Evolutionary conservation across 2,329 filamentous ascomycete genomes (phyloP).

Genomic region (Tetracladium maxilliforme): DNA sequence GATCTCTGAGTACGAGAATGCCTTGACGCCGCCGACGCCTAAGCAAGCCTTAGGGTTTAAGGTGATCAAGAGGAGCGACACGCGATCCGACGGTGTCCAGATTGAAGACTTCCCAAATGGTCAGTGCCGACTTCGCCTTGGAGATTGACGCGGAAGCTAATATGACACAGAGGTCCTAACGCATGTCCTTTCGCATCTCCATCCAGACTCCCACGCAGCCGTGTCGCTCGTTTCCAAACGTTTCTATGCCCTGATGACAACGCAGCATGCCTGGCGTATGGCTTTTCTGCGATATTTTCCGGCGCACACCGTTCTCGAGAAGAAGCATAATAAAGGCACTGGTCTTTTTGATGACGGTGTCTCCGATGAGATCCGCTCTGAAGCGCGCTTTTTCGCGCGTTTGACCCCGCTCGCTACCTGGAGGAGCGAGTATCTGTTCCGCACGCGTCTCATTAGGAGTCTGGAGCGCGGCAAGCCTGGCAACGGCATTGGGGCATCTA

Average conservation of each 20-base stretch:
- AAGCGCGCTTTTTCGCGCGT: slow-evolving; percentile 67
- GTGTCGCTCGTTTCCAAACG: slow-evolving; percentile 78
- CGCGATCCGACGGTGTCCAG: slow-evolving; percentile 8
- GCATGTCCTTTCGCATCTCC: slow-evolving; percentile 79
- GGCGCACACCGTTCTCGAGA: slow-evolving; percentile 44
- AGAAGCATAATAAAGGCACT: slow-evolving; percentile 15
- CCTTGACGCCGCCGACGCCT: slow-evolving; percentile 28
- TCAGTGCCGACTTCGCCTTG: slow-evolving; percentile 22
- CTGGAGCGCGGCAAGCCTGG: slow-evolving; percentile 69
- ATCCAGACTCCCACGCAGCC: slow-evolving; percentile 67
- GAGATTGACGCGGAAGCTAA: slow-evolving; percentile 11
- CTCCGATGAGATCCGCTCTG: slow-evolving; percentile 45
- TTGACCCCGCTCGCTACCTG: slow-evolving; percentile 78
- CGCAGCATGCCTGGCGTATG: slow-evolving; percentile 84
- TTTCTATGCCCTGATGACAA: slow-evolving; percentile 77
- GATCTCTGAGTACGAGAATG: slow-evolving; percentile 47
- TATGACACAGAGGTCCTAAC: slow-evolving; percentile 65
- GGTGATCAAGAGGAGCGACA: slow-evolving; percentile 29
- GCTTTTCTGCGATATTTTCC: slow-evolving; percentile 88
- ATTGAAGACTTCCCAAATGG: slow-evolving; percentile 63
- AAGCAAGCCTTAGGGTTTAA: slow-evolving; percentile 36
- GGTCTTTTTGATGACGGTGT: slow-evolving; percentile 27
- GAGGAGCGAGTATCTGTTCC: slow-evolving; percentile 87
- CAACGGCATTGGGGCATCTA: slow-evolving; percentile 37
- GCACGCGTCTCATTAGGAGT: slow-evolving; percentile 71